Evolutionary conservation across 306 rosid species (phyloP).

Genomic region (Parietaria judaica): DNA sequence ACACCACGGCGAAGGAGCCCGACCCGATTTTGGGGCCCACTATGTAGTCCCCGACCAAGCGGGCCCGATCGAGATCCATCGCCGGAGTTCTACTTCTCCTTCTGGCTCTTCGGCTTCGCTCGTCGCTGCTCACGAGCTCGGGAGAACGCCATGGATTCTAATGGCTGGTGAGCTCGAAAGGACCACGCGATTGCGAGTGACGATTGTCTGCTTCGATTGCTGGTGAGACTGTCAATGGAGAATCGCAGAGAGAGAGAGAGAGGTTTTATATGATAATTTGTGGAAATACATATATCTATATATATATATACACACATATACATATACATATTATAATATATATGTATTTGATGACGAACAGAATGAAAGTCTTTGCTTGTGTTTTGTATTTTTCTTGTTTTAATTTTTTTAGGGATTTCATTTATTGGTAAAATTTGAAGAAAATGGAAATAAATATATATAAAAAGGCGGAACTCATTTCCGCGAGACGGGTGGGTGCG

Average conservation of each 20-base stretch:
- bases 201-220: background rate
- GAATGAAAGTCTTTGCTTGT: too few relatives aligned
- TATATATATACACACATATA: too few relatives aligned
- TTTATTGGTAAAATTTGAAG: too few relatives aligned
- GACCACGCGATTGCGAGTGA: background rate
- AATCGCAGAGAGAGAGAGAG: background rate
- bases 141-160: background rate
- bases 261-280: background rate
- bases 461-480: too few relatives aligned
- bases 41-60: slow-evolving; percentile 70
- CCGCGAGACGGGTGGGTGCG: too few relatives aligned
- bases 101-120: slow-evolving; percentile 1
- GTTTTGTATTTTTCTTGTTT: too few relatives aligned
- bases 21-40: slow-evolving; percentile 67
- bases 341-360: too few relatives aligned
- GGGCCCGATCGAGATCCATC: slow-evolving; percentile 44
- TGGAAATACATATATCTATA: too few relatives aligned
- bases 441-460: too few relatives aligned
- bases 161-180: slow-evolving; percentile 13
- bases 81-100: background rate
- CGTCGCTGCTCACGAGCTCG: slow-evolving; percentile 11
- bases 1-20: slow-evolving; percentile 90
- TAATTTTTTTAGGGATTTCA: too few relatives aligned
- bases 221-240: background rate
- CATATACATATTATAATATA: too few relatives aligned